Percentiles rank a stretch among this genome's conserved stretches.
These are phyloP conservation scores for Vitis riparia DNA, from an alignment of 164 flowering plant genomes.

Conservation along the genomic window DNA sequence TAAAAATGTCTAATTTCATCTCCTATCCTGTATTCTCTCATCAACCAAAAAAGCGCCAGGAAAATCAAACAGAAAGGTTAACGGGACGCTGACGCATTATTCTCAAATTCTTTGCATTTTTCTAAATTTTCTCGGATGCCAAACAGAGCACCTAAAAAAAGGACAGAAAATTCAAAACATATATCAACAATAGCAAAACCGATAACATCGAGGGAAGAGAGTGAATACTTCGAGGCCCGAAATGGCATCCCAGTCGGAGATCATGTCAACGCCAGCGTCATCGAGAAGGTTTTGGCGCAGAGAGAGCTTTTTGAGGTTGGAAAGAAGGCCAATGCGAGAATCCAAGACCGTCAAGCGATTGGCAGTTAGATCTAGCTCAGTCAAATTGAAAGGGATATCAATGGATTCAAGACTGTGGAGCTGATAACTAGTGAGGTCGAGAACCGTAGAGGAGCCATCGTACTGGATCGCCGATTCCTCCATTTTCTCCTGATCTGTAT, in stretches of 20 bases:
- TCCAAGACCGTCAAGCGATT: slow-evolving; percentile 75
- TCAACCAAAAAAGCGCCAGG: no score
- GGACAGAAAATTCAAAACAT: neutral
- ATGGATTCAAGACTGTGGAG: slow-evolving; percentile 80
- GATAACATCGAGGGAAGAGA: neutral
- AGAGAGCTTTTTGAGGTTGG: slow-evolving; percentile 80
- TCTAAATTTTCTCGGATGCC: neutral
- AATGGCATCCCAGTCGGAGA: slow-evolving; percentile 60
- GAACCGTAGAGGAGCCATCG: slow-evolving; percentile 34
- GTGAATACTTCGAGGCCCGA: slow-evolving; percentile 67
- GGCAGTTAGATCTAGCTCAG: slow-evolving; percentile 82
- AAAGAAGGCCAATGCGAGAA: slow-evolving; percentile 66
- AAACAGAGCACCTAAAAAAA: neutral
- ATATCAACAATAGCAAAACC: no score
- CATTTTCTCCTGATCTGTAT: neutral
- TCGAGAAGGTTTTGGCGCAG: slow-evolving; percentile 82
- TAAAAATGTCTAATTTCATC: no score
- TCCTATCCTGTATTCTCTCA: no score
- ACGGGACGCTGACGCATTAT: no score
- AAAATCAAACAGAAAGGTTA: no score
- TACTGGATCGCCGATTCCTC: slow-evolving; percentile 23
- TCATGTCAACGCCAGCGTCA: slow-evolving; percentile 60
- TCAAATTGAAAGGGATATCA: slow-evolving; percentile 60
- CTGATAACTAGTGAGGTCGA: slow-evolving; percentile 88
- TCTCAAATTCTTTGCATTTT: no score